Evolutionary conservation across 345 rosid species (phyloP).

Genomic region (Gossypium thurberi): DNA sequence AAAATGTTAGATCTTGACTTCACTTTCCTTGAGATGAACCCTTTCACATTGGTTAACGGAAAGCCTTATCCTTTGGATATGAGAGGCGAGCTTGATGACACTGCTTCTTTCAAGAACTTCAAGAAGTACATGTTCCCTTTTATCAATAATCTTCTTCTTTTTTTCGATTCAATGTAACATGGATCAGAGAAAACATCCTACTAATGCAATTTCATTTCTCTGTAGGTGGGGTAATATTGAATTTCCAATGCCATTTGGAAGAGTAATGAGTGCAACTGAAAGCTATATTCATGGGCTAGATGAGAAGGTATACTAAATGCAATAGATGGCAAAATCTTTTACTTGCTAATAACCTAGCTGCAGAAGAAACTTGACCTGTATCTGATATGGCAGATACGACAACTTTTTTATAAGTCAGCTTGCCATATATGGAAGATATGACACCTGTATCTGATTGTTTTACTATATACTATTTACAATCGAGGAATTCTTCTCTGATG

Average conservation of each 20-base stretch:
- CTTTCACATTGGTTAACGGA: conserved; percentile 80
- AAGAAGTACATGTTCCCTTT: conserved; percentile 49
- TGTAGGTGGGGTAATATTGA: conserved; percentile 88
- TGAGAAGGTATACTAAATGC: conserved; percentile 59
- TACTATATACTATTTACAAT: not conserved
- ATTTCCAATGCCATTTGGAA: conserved; percentile 92
- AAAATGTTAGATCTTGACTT: conserved; percentile 65
- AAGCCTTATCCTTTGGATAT: conserved; percentile 97
- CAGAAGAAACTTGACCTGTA: conserved; percentile 7
- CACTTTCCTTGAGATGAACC: conserved; percentile 98
- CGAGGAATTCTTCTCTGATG: not conserved
- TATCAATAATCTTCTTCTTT: not conserved
- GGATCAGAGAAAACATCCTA: not conserved
- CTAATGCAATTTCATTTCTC: conserved; percentile 16
- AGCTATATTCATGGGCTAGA: conserved; percentile 83
- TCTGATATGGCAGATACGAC: not conserved
- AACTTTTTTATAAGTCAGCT: not conserved
- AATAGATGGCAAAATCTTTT: conserved; percentile 9
- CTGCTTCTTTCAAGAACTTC: conserved; percentile 97
- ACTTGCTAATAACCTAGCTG: not conserved
- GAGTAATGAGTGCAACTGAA: conserved; percentile 89
- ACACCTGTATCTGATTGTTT: not conserved
- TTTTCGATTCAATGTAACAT: not conserved
- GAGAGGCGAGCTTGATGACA: conserved; percentile 98
- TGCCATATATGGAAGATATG: not conserved